Conservation (phyloP, 2,329 filamentous ascomycete species). For the Aspergillus fijiensis region DNA sequence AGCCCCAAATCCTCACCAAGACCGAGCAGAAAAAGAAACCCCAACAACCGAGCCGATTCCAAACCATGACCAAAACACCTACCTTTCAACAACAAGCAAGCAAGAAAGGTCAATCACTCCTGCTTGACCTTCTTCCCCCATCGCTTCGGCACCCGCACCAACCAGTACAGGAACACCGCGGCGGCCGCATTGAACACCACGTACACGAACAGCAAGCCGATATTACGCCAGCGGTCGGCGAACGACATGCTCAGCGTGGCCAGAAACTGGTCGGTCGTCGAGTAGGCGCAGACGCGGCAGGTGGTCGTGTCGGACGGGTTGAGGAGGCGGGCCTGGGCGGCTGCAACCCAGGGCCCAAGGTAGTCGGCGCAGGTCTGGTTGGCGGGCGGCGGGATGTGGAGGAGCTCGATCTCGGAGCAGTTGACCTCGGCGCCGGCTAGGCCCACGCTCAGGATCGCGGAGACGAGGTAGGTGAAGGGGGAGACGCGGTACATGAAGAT, state of each 20-base stretch:
- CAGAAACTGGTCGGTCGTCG: constrained; percentile 52
- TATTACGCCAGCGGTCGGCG: constrained; percentile 52
- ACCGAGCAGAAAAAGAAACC: too few species aligned
- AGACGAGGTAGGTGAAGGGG: constrained; percentile 63
- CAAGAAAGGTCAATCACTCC: not conserved
- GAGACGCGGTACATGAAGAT: constrained; percentile 72
- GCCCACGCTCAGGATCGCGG: constrained; percentile 41
- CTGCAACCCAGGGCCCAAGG: constrained; percentile 57
- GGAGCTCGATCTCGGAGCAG: constrained; percentile 37
- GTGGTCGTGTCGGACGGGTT: constrained; percentile 57
- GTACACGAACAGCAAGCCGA: constrained; percentile 55
- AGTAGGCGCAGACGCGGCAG: constrained; percentile 55
- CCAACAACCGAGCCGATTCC: too few species aligned
- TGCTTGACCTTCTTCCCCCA: not conserved
- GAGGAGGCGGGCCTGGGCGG: constrained; percentile 58
- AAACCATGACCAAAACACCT: too few species aligned
- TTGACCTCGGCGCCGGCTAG: constrained; percentile 29
- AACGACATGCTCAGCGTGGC: constrained; percentile 48
- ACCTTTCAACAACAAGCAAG: not conserved
- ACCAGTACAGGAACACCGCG: constrained; percentile 55
- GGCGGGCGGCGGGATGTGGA: constrained; percentile 50
- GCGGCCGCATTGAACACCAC: constrained; percentile 53
- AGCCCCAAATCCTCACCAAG: too few species aligned
- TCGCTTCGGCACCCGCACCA: constrained; percentile 53
- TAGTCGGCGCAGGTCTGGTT: constrained; percentile 65